Percentiles rank a stretch among this genome's conserved stretches.
phyloP scores from a whole-genome alignment of 441 rosid genomes.

The Hypseocharis bilobata region DNA sequence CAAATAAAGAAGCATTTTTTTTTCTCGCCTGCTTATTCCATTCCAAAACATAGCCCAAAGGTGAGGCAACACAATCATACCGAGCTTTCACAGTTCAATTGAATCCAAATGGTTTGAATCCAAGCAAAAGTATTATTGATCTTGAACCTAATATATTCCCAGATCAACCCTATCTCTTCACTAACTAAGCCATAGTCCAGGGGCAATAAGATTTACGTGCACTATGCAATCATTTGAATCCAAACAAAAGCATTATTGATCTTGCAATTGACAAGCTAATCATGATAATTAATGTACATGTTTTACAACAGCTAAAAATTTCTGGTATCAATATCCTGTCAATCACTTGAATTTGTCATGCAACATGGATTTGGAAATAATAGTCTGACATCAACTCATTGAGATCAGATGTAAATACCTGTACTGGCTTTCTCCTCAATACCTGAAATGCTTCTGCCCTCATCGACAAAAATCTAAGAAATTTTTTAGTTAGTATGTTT shows the following conservation, averaged over 20 bases:
- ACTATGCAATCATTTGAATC: not conserved
- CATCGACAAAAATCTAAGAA: slow-evolving; percentile 90
- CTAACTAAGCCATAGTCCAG: too few species aligned
- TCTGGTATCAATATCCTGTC: slow-evolving; percentile 1
- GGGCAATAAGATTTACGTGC: not conserved
- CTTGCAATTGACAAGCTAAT: not conserved
- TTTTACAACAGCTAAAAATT: not conserved
- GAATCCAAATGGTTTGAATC: too few species aligned
- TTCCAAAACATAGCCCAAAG: too few species aligned
- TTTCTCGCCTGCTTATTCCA: too few species aligned
- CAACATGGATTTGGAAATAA: not conserved
- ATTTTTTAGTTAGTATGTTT: slow-evolving; percentile 75
- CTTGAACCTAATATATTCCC: too few species aligned
- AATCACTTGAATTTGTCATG: slow-evolving; percentile 16
- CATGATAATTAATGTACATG: not conserved
- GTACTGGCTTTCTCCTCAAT: slow-evolving; percentile 84
- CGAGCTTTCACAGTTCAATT: too few species aligned
- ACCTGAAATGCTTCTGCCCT: slow-evolving; percentile 98
- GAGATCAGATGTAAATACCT: slow-evolving; percentile 34
- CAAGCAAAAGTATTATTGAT: too few species aligned
- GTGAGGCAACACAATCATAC: not conserved
- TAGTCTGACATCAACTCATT: slow-evolving; percentile 11
- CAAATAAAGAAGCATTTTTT: too few species aligned
- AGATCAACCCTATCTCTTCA: too few species aligned
- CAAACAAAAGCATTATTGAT: not conserved